Conservation (phyloP, 257 asterid genomes). For the Anisodus tanguticus region DNA sequence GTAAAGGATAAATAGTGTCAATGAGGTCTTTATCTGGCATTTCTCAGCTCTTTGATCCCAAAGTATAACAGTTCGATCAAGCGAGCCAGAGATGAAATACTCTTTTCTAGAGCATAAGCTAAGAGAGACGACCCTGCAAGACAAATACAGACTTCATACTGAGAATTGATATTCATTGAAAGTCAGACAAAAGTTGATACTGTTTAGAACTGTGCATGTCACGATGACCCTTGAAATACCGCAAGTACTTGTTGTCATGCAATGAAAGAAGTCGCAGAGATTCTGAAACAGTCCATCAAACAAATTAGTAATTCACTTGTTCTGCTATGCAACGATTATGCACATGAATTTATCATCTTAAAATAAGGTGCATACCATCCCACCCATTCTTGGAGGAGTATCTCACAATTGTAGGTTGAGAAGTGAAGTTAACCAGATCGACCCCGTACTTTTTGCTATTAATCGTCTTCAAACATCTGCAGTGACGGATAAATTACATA, state of each 20-base stretch:
- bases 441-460: slow-evolving; percentile 97
- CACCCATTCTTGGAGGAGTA: slow-evolving; percentile 99
- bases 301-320: neutral
- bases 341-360: slow-evolving; percentile 3
- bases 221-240: slow-evolving; percentile 99
- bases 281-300: slow-evolving; percentile 61
- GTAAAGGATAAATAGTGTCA: slow-evolving; percentile 30
- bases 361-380: slow-evolving; percentile 71
- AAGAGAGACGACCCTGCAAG: slow-evolving; percentile 86
- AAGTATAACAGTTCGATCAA: slow-evolving; percentile 87
- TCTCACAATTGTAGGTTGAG: slow-evolving; percentile 93
- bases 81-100: slow-evolving; percentile 87
- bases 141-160: slow-evolving; percentile 20
- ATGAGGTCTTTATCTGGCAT: slow-evolving; percentile 70
- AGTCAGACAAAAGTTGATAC: neutral
- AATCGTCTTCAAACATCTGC: slow-evolving; percentile 93
- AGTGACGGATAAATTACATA: neutral
- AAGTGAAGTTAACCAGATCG: slow-evolving; percentile 94
- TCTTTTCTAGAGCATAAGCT: slow-evolving; percentile 85
- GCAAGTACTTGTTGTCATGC: slow-evolving; percentile 94
- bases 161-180: slow-evolving; percentile 5
- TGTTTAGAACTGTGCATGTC: slow-evolving; percentile 63
- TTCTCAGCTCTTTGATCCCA: slow-evolving; percentile 99
- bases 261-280: slow-evolving; percentile 95
- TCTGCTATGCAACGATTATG: neutral